Base-by-base conservation (phyloP, 2,329 filamentous ascomycete genomes). In the Xylariaceae sp. region DNA sequence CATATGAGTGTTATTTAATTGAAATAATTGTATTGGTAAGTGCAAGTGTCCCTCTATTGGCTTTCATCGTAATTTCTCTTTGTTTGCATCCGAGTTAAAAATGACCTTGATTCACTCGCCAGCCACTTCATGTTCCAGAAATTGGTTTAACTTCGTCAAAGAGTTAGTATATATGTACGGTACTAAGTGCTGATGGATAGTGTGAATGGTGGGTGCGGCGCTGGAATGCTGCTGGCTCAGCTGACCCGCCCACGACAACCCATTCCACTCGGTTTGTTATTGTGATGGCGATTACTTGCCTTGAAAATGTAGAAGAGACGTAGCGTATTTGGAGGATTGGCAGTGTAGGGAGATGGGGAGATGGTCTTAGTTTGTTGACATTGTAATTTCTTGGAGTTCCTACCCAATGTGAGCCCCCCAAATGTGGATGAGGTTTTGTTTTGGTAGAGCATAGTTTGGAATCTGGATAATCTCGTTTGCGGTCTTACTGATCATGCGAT, bases 201-300 rank as follows among this genome's bases (percentile, higher is more conserved):
- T 16, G 26, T 13, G 6, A 11, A 6, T 23, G 42, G 13, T 18
- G 30, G n/a, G 7, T 6, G 13, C 13, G 15, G 30, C 7, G 20
- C 27, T 57, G 57, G 57, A 59, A 59, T 59, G 53, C 15, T 6
- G 49, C 0, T 6, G 30, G n/a, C 15, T 39, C 35, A 39, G 30
- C 39, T 24, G 1, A 15, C 9, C 27, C 23, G 20, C 3, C 45
- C 51, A 32, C 33, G 33, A 48, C 57, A 50, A 58, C 51, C 23
- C 57, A 60, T 60, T 60, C 57, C 33, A 46, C 7, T 18, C 27
- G 11, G 24, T 13, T 11, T 18, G 33, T 46, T 30, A 20, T 21
- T 24, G 6, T 36, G 21, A 27, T 13, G n/a, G 16, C 18, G 16
- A 21, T 44, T 30, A 44, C 49, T n/a, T 32, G 24, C 21, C 10